Evolutionary conservation across 192 early-diverging fungal genomes (phyloP).

Genomic region (Podila minutissima): DNA sequence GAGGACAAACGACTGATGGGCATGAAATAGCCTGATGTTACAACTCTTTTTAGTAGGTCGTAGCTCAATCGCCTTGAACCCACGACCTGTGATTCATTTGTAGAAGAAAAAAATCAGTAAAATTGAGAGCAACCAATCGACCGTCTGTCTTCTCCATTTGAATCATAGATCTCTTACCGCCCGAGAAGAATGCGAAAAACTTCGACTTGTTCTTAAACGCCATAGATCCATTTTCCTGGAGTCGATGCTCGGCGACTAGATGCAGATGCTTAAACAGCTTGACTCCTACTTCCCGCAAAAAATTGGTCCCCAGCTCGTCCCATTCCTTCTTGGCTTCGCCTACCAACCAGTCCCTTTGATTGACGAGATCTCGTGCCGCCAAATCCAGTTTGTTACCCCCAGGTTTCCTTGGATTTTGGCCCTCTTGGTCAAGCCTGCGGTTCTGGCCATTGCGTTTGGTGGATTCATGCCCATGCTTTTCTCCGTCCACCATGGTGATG

Average conservation of each 20-base stretch:
- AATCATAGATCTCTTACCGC: conserved; percentile 1
- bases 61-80: conserved; percentile 11
- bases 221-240: conserved; percentile 2
- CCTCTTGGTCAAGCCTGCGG: conserved; percentile 13
- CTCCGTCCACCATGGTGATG: conserved; percentile 15
- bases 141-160: conserved; percentile 1
- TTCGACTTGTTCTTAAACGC: conserved; percentile 4
- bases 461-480: conserved; percentile 10
- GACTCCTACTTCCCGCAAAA: conserved; percentile 6
- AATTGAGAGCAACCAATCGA: not conserved
- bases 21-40: conserved; percentile 10
- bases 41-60: conserved; percentile 3
- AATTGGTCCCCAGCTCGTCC: conserved; percentile 4
- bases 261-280: conserved; percentile 14
- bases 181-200: conserved; percentile 14
- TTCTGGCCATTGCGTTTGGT: conserved; percentile 7
- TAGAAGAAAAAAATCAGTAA: not conserved
- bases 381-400: conserved; percentile 12
- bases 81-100: not conserved
- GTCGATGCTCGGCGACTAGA: conserved; percentile 11
- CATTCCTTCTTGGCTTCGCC: conserved; percentile 20
- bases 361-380: conserved; percentile 15
- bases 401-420: conserved; percentile 3
- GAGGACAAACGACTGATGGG: conserved; percentile 6
- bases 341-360: conserved; percentile 10